These are phyloP conservation scores for Beauveria sp. DNA, from an alignment of 2,329 filamentous ascomycete genomes.

Conservation along the genomic window DNA sequence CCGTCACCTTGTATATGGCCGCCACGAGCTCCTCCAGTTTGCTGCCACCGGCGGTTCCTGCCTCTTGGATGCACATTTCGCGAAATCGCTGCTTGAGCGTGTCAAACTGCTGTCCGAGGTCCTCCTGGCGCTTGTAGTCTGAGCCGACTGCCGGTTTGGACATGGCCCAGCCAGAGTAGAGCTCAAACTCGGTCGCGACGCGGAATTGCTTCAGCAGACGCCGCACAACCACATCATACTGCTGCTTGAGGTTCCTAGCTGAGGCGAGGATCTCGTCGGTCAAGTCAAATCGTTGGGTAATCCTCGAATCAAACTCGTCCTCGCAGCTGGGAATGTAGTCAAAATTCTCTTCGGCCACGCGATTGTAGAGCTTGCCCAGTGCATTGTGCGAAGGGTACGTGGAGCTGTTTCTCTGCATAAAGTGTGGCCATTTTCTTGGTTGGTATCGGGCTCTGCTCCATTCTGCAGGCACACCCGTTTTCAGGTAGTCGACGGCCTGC, in stretches of 20 bases:
- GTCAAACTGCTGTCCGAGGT: constrained; percentile 61
- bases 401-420: constrained; percentile 55
- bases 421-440: constrained; percentile 71
- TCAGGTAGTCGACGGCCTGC: constrained; percentile 86
- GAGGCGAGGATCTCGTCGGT: constrained; percentile 45
- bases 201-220: constrained; percentile 80
- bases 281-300: constrained; percentile 56
- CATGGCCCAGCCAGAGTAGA: constrained; percentile 81
- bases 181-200: constrained; percentile 81
- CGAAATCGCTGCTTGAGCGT: constrained; percentile 63
- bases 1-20: constrained; percentile 82
- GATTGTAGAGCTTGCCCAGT: constrained; percentile 76
- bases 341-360: constrained; percentile 46
- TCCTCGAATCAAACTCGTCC: constrained; percentile 65
- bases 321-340: constrained; percentile 68
- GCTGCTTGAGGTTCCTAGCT: constrained; percentile 59
- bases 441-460: constrained; percentile 50
- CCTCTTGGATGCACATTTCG: constrained; percentile 55
- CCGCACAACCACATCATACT: constrained; percentile 70
- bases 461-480: constrained; percentile 71
- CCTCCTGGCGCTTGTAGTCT: constrained; percentile 84
- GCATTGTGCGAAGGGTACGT: constrained; percentile 63
- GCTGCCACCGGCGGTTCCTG: constrained; percentile 68
- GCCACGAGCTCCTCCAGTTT: constrained; percentile 65
- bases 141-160: constrained; percentile 61